Evolutionary conservation across 1,139 yeast species (phyloP).

Genomic region (Fermentozyma sake): DNA sequence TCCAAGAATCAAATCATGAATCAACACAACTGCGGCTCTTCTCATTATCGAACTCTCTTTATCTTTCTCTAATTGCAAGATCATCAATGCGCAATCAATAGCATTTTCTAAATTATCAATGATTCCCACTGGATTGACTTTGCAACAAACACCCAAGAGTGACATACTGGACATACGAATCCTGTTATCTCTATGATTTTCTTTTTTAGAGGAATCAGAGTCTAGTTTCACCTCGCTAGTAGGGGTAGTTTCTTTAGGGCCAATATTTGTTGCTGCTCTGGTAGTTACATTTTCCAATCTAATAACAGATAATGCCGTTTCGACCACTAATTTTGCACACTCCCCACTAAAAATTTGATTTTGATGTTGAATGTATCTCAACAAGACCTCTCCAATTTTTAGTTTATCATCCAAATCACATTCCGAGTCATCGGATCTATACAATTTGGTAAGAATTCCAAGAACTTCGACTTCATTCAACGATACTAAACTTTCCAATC

Average conservation of each 20-base stretch:
- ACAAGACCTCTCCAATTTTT: slow-evolving; percentile 75
- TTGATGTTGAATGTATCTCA: slow-evolving; percentile 50
- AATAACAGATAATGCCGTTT: slow-evolving; percentile 35
- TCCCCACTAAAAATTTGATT: slow-evolving; percentile 47
- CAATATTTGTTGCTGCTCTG: no score
- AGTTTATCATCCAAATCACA: slow-evolving; percentile 59
- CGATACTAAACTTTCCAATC: slow-evolving; percentile 57
- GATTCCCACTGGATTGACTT: slow-evolving; percentile 54
- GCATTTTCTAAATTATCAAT: slow-evolving; percentile 46
- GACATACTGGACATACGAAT: slow-evolving; percentile 86
- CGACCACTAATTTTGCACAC: slow-evolving; percentile 21
- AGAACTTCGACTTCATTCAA: slow-evolving; percentile 38
- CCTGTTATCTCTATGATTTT: slow-evolving; percentile 58
- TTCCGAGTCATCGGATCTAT: slow-evolving; percentile 26
- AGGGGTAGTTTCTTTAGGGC: no score
- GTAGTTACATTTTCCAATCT: slow-evolving; percentile 34
- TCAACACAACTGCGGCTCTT: slow-evolving; percentile 67
- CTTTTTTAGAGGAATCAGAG: slow-evolving; percentile 19
- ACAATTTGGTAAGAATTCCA: slow-evolving; percentile 36
- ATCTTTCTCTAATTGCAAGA: slow-evolving; percentile 53
- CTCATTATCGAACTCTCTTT: slow-evolving; percentile 54
- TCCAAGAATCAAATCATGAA: slow-evolving; percentile 58
- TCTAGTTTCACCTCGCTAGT: no score
- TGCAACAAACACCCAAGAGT: slow-evolving; percentile 64
- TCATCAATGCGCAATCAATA: slow-evolving; percentile 73